phyloP scores from a whole-genome alignment of 495 filamentous ascomycete genomes.

The Trichodelitschia bisporula region DNA sequence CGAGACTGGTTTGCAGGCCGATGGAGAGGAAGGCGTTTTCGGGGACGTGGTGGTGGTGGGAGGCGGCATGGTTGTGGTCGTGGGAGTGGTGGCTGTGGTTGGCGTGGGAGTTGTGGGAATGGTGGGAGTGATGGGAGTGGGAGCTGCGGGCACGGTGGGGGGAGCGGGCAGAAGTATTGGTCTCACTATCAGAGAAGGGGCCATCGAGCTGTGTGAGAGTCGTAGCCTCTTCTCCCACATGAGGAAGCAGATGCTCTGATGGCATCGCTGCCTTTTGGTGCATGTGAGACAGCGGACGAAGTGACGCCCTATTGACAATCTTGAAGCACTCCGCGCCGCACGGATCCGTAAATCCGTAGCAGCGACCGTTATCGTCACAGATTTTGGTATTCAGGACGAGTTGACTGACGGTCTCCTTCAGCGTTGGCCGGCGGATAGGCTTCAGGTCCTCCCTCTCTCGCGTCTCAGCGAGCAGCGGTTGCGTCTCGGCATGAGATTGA shows the following conservation, averaged over 20 bases:
- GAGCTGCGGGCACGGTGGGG: not conserved
- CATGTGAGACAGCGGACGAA: too few relatives aligned
- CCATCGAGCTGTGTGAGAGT: too few relatives aligned
- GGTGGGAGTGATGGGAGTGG: not conserved
- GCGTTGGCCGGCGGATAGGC: slow-evolving; percentile 12
- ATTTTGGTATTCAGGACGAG: slow-evolving; percentile 1
- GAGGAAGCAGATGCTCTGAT: too few relatives aligned
- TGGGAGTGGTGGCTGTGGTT: not conserved
- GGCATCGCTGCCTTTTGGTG: too few relatives aligned
- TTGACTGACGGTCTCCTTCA: slow-evolving; percentile 20
- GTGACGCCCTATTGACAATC: too few relatives aligned
- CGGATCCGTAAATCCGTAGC: slow-evolving; percentile 63
- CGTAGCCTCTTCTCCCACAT: too few relatives aligned
- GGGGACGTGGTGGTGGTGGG: slow-evolving; percentile 91
- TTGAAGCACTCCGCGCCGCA: slow-evolving; percentile 67
- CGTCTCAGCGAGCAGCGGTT: too few relatives aligned
- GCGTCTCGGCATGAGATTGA: too few relatives aligned
- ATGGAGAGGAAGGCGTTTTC: slow-evolving; percentile 84
- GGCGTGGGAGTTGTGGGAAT: too few relatives aligned
- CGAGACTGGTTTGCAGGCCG: slow-evolving; percentile 75
- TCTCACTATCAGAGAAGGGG: too few relatives aligned
- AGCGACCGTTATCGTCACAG: slow-evolving; percentile 54
- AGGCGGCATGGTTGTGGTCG: slow-evolving; percentile 2
- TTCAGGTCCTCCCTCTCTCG: slow-evolving; percentile 1
- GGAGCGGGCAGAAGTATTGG: not conserved